These are phyloP conservation scores for Holtermannia corniformis DNA, from an alignment of 768 basidiomycete genomes.

Conservation along the genomic window DNA sequence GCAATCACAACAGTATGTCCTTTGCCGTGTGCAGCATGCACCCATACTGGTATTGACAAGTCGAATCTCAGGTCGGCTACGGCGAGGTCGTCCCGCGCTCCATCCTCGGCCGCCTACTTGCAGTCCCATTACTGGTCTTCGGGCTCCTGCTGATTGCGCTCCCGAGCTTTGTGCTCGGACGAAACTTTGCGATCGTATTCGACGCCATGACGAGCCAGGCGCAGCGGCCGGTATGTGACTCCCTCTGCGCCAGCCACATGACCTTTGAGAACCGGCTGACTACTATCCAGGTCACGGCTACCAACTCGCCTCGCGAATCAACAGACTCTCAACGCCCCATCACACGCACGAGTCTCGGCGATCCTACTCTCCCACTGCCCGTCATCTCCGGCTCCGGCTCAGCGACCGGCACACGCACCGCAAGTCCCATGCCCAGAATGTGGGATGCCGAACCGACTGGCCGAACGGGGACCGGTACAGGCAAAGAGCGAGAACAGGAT, in stretches of 20 bases:
- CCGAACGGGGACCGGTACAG: slow-evolving; percentile 3
- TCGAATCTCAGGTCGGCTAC: slow-evolving; percentile 85
- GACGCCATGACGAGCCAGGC: slow-evolving; percentile 54
- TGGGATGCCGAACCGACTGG: slow-evolving; percentile 17
- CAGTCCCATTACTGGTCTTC: slow-evolving; percentile 75
- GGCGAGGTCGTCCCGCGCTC: slow-evolving; percentile 86
- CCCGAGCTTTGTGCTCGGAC: slow-evolving; percentile 80
- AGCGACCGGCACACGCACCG: slow-evolving; percentile 4
- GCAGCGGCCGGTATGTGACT: slow-evolving; percentile 16
- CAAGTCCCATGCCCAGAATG: slow-evolving; percentile 9
- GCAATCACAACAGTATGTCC: slow-evolving; percentile 13
- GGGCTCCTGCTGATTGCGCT: slow-evolving; percentile 81
- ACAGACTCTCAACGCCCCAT: background rate
- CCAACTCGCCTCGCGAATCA: background rate
- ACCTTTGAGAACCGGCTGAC: background rate
- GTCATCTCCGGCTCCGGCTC: slow-evolving; percentile 6
- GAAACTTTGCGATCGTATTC: slow-evolving; percentile 87
- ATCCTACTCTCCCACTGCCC: slow-evolving; percentile 1
- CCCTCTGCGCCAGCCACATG: background rate
- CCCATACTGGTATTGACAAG: background rate
- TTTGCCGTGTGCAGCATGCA: background rate
- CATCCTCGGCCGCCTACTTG: slow-evolving; percentile 74
- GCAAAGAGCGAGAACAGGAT: no score
- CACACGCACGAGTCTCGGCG: background rate
- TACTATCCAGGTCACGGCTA: background rate